A percentile compares a stretch with the other conserved stretches of the same genome.
These are phyloP conservation scores for Ganoderma meredithae DNA, from an alignment of 1,284 basidiomycete genomes.

Conservation along the genomic window DNA sequence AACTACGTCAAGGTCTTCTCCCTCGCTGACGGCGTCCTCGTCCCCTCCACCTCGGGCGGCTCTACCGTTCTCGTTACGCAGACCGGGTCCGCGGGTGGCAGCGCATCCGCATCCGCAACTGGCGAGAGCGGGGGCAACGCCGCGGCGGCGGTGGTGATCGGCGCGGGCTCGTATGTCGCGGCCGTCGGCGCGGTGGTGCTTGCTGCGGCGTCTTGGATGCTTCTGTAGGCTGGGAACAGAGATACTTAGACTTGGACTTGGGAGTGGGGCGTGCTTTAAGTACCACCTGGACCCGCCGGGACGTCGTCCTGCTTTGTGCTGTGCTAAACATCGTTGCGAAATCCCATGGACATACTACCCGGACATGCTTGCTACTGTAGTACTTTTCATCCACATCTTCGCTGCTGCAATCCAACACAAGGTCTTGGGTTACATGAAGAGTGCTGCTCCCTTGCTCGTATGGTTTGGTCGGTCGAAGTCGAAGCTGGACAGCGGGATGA, in stretches of 20 bases:
- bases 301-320: too few species aligned
- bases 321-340: too few species aligned
- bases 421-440: too few species aligned
- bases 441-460: too few species aligned
- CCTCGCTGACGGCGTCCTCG: constrained; percentile 33
- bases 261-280: too few species aligned
- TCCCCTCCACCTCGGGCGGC: constrained; percentile 25
- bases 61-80: constrained; percentile 30
- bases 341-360: too few species aligned
- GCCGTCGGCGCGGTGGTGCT: constrained; percentile 20
- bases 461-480: too few species aligned
- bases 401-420: too few species aligned
- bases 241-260: not conserved
- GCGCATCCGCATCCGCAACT: not conserved
- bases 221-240: constrained; percentile 6
- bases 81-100: constrained; percentile 15
- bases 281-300: too few species aligned
- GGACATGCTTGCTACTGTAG: too few species aligned
- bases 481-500: too few species aligned
- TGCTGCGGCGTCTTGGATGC: constrained; percentile 23
- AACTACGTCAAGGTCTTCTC: constrained; percentile 55
- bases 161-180: constrained; percentile 14
- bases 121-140: constrained; percentile 11
- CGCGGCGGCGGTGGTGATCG: not conserved
- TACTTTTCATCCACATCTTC: too few species aligned